These are phyloP conservation scores for Penicillium psychrosexuale DNA, from an alignment of 2,329 filamentous ascomycete genomes.

Conservation along the genomic window DNA sequence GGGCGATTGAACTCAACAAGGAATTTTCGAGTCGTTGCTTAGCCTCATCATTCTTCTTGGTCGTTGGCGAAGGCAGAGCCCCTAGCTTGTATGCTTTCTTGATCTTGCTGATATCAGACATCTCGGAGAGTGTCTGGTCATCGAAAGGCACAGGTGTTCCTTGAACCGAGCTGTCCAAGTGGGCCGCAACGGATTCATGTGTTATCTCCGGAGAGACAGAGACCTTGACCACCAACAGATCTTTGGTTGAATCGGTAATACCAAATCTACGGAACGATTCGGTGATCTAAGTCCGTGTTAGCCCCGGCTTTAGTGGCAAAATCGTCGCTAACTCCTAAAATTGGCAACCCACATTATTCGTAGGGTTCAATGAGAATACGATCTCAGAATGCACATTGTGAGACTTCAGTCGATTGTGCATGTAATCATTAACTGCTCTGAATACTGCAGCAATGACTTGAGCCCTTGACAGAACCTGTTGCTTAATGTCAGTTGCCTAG, in stretches of 20 bases:
- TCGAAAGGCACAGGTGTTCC: slow-evolving; percentile 59
- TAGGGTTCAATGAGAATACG: slow-evolving; percentile 74
- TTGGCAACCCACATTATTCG: slow-evolving; percentile 65
- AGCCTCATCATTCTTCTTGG: slow-evolving; percentile 22
- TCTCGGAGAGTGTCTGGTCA: slow-evolving; percentile 58
- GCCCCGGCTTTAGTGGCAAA: slow-evolving; percentile 7
- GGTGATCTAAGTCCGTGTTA: slow-evolving; percentile 63
- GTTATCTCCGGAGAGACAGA: slow-evolving; percentile 51
- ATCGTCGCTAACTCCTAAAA: slow-evolving; percentile 12
- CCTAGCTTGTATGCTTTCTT: slow-evolving; percentile 86
- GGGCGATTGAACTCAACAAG: slow-evolving; percentile 72
- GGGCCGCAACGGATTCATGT: slow-evolving; percentile 52
- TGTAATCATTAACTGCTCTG: slow-evolving; percentile 67
- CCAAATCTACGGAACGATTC: slow-evolving; percentile 90
- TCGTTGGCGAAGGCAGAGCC: slow-evolving; percentile 46
- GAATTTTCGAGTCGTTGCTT: slow-evolving; percentile 58
- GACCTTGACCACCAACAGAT: slow-evolving; percentile 80
- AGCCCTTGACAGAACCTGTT: slow-evolving; percentile 64
- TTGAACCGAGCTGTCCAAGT: slow-evolving; percentile 61
- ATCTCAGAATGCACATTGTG: slow-evolving; percentile 87
- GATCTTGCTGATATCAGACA: slow-evolving; percentile 66
- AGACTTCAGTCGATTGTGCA: slow-evolving; percentile 64
- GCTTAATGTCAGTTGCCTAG: slow-evolving; percentile 6
- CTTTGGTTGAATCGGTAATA: slow-evolving; percentile 65
- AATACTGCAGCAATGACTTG: slow-evolving; percentile 75